Evolutionary conservation across 1,284 basidiomycete genomes (phyloP), one percentile per base, ranked within the genome.

Genomic region (Malassezia sympodialis): DNA sequence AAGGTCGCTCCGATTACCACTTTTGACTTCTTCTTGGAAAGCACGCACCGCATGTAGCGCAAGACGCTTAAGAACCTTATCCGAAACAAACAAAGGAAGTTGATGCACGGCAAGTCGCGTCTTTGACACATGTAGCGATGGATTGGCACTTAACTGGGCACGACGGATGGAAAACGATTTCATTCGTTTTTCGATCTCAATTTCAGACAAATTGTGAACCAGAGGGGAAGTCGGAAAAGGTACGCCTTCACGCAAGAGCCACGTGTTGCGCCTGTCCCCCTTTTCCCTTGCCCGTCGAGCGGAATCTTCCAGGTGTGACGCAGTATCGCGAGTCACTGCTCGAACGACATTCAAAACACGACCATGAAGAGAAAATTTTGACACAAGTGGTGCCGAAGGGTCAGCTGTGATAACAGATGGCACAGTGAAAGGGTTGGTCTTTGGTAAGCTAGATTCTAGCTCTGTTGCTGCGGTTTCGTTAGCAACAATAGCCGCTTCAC

Each of bases 221-320:
- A 73, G 59, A 4, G 63, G 51, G 8, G 63, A 61, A 23, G 66
- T 64, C 15, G 72, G 70, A 24, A 74, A 60, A 0, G 72, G 72
- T 8, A 74, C 72, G 21, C 72, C 94, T 81, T 99, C 94, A 21
- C 88, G 83, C 68, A 99, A 82, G 50, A 99, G 82, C 76, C 96
- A 96, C 65, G 94, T 83, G 75, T 96, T 96, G 19, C 93, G 82
- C 76, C 94, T 94, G 76, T 99, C 94, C 1, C 85, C 84, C 76
- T 91, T 91, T 75, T 90, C 84, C 48, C 90, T 80, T 21, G 70
- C 66, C 51, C 82, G 81, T 65, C 83, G 82, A 68, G 93, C 89
- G 24, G 85, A 86, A 60, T 93, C 89, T 67, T 87, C 87, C 44
- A 96, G 80, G 72, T 85, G 84, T 3, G 82, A 80, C 8, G 94